Conservation (phyloP, 2,329 filamentous ascomycete genomes). For the Elsinoe australis region DNA sequence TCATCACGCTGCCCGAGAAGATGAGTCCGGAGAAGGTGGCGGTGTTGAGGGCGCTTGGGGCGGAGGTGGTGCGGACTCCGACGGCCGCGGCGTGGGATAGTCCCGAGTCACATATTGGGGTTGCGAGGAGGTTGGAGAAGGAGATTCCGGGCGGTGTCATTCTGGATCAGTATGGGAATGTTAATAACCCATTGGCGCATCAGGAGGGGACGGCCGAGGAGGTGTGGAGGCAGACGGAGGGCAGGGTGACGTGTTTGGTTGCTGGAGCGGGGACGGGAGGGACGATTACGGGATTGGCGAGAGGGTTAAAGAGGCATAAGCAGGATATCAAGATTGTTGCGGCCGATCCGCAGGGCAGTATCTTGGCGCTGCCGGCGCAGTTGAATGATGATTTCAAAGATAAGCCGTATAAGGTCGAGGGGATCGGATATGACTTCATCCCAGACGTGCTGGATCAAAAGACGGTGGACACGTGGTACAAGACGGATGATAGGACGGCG, state of each 20-base stretch:
- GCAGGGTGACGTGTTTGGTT: conserved; percentile 73
- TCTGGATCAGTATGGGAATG: conserved; percentile 89
- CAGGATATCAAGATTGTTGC: conserved; percentile 78
- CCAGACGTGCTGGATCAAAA: conserved; percentile 82
- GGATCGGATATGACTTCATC: conserved; percentile 97
- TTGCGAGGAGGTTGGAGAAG: conserved; percentile 80
- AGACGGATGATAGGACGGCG: conserved; percentile 87
- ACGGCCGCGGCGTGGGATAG: conserved; percentile 92
- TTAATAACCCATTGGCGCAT: conserved; percentile 86
- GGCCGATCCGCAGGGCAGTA: conserved; percentile 86
- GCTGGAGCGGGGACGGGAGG: conserved; percentile 93
- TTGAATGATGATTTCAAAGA: conserved; percentile 77
- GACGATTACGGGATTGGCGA: conserved; percentile 83
- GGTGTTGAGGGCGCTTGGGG: conserved; percentile 84
- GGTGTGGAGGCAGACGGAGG: conserved; percentile 82
- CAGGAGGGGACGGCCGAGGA: conserved; percentile 92
- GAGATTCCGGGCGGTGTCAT: conserved; percentile 97
- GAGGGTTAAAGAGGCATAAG: conserved; percentile 81
- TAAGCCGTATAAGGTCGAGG: conserved; percentile 92
- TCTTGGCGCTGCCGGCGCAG: conserved; percentile 70
- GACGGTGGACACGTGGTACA: conserved; percentile 89
- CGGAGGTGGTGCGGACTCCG: conserved; percentile 94
- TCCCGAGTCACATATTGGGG: conserved; percentile 94
- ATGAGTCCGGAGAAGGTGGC: conserved; percentile 99
- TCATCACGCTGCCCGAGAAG: conserved; percentile 98